phyloP scores from a whole-genome alignment of 352 stramenopile species.

The Phytophthora capsici region DNA sequence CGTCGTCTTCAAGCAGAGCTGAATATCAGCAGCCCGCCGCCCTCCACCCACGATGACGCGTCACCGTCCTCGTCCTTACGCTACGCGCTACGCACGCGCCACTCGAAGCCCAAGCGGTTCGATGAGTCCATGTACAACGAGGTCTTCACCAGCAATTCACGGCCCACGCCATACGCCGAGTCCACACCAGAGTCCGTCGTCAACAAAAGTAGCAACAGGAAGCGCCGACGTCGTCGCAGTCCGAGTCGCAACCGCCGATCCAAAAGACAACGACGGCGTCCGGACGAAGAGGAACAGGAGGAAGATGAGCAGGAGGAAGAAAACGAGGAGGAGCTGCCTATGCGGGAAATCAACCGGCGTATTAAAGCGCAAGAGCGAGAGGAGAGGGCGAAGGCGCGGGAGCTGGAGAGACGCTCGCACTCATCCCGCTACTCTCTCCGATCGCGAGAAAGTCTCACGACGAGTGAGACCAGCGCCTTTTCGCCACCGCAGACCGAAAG shows the following conservation, averaged over 20 bases:
- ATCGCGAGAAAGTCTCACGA: slow-evolving; percentile 48
- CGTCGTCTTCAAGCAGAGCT: slow-evolving; percentile 29
- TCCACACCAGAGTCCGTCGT: slow-evolving; percentile 17
- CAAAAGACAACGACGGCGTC: slow-evolving; percentile 31
- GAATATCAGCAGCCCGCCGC: slow-evolving; percentile 16
- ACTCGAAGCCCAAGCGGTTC: slow-evolving; percentile 63
- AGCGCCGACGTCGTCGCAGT: slow-evolving; percentile 28
- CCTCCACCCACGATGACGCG: slow-evolving; percentile 12
- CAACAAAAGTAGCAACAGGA: slow-evolving; percentile 35
- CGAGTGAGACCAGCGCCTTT: slow-evolving; percentile 24
- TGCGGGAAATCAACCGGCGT: slow-evolving; percentile 61
- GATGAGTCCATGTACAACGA: slow-evolving; percentile 75
- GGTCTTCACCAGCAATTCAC: slow-evolving; percentile 51
- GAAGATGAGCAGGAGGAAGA: slow-evolving; percentile 40
- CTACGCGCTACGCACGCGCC: slow-evolving; percentile 64
- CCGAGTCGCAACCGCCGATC: slow-evolving; percentile 11
- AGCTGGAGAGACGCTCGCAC: slow-evolving; percentile 30
- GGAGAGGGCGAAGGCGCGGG: slow-evolving; percentile 34
- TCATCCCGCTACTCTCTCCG: slow-evolving; percentile 67
- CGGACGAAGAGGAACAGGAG: slow-evolving; percentile 30
- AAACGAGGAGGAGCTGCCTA: slow-evolving; percentile 49
- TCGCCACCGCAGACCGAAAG: slow-evolving; percentile 15
- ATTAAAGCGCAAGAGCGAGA: slow-evolving; percentile 56
- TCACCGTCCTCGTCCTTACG: slow-evolving; percentile 32
- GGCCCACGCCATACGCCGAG: slow-evolving; percentile 17